Evolutionary conservation across 2,329 filamentous ascomycete species (phyloP).

Genomic region (Bipolaris zeicola): DNA sequence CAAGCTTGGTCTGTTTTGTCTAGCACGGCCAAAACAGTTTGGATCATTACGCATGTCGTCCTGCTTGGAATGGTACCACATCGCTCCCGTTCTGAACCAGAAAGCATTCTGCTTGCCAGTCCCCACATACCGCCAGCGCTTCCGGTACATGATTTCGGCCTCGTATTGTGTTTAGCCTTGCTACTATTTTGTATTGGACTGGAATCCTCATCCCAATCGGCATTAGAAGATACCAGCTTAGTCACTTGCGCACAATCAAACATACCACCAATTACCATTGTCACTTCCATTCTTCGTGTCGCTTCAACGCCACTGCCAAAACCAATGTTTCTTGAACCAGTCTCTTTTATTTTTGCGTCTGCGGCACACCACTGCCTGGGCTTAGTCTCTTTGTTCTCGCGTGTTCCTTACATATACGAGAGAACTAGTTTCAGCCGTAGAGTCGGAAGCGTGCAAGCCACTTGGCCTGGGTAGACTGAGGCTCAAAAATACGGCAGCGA

Average conservation of each 20-base stretch:
- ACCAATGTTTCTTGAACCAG: background rate
- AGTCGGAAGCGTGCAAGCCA: background rate
- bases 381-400: background rate
- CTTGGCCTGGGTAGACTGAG: background rate
- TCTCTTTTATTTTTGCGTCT: background rate
- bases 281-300: background rate
- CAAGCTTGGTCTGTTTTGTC: conserved; percentile 5
- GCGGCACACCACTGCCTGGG: background rate
- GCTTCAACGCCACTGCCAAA: conserved; percentile 1
- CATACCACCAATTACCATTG: background rate
- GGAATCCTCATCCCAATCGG: conserved; percentile 3
- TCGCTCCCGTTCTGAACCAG: background rate
- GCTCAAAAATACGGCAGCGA: no score
- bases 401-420: conserved; percentile 1
- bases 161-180: background rate
- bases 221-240: conserved; percentile 15
- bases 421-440: background rate
- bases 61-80: background rate
- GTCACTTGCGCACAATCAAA: conserved; percentile 10
- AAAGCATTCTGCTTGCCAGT: no score
- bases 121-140: background rate
- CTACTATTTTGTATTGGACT: background rate
- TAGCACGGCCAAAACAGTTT: background rate
- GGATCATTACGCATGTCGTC: background rate
- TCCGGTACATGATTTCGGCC: background rate